Evolutionary conservation across 179 eudicot genomes (phyloP), one percentile per base, ranked within the genome.

Genomic region (Beta corolliflora): DNA sequence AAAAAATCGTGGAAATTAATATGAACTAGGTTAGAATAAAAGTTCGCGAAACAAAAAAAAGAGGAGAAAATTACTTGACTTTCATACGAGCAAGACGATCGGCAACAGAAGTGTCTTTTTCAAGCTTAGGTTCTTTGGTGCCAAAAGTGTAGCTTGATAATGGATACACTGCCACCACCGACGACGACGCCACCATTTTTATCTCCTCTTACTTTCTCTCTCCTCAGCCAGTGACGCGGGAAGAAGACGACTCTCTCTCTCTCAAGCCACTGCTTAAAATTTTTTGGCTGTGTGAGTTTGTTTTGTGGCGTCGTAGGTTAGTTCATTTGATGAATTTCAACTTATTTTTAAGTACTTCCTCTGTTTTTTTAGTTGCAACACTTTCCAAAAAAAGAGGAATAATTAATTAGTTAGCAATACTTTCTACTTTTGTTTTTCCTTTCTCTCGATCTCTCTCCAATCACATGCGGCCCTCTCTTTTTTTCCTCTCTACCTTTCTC

Each of bases 11-110:
- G 11, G 7, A 55, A 5, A 31, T 45, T 54, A 46, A 3, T 25
- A 78, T 46, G 9, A 74, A 11, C 7, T 3, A n/a, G 1, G 18
- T 15, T 1, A 52, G 1, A 31, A 71, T 11, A 0, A 52, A 48
- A 71, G 41, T 36, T 36, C 1, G 41, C 41, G 41, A 76, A 23
- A 46, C n/a, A 19, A 14, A 60, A 16, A 52, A 48, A 25, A 10
- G 7, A 21, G 64, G 46, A 5, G 60, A 5, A 9, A 36, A 75
- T 25, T 90, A 93, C 97, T 91, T 91, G 91, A 86, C 71, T 89
- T 86, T 90, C 97, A 93, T 93, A 53, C 97, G 95, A 79, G 97
- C 91, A 60, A 93, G 95, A 64, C 97, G 97, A 84, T 93, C 97
- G 52, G 95, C 93, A 63, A 93, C 95, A 44, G 93, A 90, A 71